Percentiles rank a stretch among this genome's conserved stretches.
Conservation (phyloP, 176 grass and related monocot species). For the Triticum timopheevii region DNA sequence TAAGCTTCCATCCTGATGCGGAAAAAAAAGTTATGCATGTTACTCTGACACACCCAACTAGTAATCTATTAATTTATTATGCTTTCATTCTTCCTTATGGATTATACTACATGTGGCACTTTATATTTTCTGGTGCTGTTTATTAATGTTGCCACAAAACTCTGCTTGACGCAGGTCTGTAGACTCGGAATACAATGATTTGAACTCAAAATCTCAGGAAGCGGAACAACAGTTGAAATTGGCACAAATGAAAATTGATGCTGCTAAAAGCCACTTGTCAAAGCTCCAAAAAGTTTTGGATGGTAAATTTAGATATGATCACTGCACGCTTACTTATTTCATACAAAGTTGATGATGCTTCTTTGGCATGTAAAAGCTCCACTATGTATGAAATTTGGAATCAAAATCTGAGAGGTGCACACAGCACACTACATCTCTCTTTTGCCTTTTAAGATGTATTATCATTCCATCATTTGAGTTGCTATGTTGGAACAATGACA, state of each 20-base stretch:
- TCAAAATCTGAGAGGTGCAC: background rate
- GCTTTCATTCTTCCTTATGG: background rate
- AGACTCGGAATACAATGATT: constrained; percentile 74
- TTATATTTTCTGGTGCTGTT: constrained; percentile 32
- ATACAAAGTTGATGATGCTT: background rate
- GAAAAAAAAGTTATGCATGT: background rate
- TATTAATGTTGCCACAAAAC: constrained; percentile 6
- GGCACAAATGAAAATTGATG: constrained; percentile 68
- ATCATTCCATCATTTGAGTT: constrained; percentile 5
- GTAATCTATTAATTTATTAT: constrained; percentile 3
- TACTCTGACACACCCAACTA: background rate
- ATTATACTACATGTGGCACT: background rate
- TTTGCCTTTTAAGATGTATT: background rate
- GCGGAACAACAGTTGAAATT: constrained; percentile 85
- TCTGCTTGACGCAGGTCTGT: constrained; percentile 48
- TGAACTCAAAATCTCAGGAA: constrained; percentile 82
- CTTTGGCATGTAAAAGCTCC: constrained; percentile 3
- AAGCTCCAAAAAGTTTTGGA: constrained; percentile 86
- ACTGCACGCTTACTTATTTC: background rate
- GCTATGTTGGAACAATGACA: background rate
- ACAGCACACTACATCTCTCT: background rate
- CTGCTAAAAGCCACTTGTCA: constrained; percentile 57
- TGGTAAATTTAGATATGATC: constrained; percentile 54
- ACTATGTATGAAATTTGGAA: constrained; percentile 13
- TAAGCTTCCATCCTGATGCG: background rate